These are phyloP conservation scores for Setaria italica DNA, from an alignment of 202 grass and related monocot genomes.

Conservation along the genomic window DNA sequence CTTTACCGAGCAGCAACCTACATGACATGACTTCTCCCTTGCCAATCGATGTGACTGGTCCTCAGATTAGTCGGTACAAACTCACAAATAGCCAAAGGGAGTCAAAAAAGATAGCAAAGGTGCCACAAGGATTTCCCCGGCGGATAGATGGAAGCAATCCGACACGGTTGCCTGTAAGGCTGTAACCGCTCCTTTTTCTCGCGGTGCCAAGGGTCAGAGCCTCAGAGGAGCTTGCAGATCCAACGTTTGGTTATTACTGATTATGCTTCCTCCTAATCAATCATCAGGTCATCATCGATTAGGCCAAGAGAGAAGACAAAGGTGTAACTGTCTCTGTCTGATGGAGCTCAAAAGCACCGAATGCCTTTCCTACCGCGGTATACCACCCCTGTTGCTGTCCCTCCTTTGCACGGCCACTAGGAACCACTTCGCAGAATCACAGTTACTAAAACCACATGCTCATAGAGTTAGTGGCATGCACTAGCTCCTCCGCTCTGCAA, in stretches of 20 bases:
- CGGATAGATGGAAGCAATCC: not conserved
- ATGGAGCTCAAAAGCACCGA: not conserved
- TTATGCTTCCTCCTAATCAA: conserved; percentile 19
- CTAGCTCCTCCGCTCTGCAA: not conserved
- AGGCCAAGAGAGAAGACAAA: not conserved
- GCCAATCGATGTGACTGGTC: not conserved
- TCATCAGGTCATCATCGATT: conserved; percentile 38
- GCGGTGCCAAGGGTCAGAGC: not conserved
- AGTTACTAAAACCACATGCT: not conserved
- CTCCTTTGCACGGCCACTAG: conserved; percentile 34
- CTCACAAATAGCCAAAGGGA: not conserved
- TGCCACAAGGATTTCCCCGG: not conserved
- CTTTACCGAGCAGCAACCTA: not conserved
- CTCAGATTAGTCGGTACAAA: not conserved
- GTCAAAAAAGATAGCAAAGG: not conserved
- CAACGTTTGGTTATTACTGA: not conserved
- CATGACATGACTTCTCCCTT: conserved; percentile 15
- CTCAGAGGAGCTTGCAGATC: not conserved
- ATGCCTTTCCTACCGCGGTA: not conserved
- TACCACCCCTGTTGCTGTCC: not conserved
- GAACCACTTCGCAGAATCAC: conserved; percentile 8
- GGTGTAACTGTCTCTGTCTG: no score
- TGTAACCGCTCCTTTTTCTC: not conserved
- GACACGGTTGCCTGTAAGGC: not conserved
- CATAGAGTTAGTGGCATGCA: not conserved